Conservation (phyloP, 352 stramenopile genomes). For the Chrysophaeum taylorii region DNA sequence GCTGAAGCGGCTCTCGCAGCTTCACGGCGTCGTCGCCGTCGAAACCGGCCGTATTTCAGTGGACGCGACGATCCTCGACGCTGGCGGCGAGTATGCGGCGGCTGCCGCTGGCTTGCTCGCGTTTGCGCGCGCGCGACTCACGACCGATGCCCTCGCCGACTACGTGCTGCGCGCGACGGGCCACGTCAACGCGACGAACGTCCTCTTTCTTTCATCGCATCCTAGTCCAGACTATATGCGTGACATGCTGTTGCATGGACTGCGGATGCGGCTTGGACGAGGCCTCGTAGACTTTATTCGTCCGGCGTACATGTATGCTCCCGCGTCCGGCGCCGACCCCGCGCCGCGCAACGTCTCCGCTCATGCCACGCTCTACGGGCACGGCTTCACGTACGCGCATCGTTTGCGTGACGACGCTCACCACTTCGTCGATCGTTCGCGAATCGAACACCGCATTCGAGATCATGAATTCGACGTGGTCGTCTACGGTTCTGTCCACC, state of each 20-base stretch:
- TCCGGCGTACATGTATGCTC: slow-evolving; percentile 10
- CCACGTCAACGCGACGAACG: not conserved
- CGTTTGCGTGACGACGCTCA: not conserved
- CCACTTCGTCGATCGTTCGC: slow-evolving; percentile 4
- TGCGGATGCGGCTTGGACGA: not conserved
- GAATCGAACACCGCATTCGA: not conserved
- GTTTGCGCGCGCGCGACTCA: not conserved
- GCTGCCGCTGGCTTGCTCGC: not conserved
- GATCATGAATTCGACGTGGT: slow-evolving; percentile 18
- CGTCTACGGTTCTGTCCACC: slow-evolving; percentile 17
- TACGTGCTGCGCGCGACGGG: slow-evolving; percentile 10
- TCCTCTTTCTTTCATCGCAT: slow-evolving; percentile 17
- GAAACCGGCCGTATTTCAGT: not conserved
- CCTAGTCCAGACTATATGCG: slow-evolving; percentile 16
- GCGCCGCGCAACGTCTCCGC: not conserved
- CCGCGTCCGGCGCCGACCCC: not conserved
- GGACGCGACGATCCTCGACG: not conserved
- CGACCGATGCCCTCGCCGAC: slow-evolving; percentile 1
- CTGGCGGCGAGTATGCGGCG: not conserved
- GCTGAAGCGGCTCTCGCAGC: not conserved
- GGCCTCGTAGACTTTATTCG: slow-evolving; percentile 12
- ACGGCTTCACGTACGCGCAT: slow-evolving; percentile 17
- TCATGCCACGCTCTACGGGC: not conserved
- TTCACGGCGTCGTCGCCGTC: not conserved
- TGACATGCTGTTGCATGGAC: slow-evolving; percentile 17